phyloP scores from a whole-genome alignment of 768 basidiomycete genomes.

The Trametes villosa region DNA sequence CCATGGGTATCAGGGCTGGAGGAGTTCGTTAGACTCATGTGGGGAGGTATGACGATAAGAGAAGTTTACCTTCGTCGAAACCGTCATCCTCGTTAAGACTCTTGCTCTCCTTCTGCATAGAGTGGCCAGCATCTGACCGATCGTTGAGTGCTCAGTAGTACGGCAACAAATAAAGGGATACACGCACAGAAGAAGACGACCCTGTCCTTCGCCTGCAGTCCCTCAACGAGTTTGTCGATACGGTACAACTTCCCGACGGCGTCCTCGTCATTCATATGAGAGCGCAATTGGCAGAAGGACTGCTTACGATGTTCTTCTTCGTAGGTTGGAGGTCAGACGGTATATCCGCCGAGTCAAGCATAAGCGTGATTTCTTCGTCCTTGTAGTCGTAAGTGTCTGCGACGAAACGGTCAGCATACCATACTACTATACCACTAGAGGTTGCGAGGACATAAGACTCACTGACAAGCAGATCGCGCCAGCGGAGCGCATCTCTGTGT shows the following conservation, averaged over 20 bases:
- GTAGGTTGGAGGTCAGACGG: not conserved
- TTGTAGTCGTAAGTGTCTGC: constrained; percentile 15
- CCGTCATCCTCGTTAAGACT: constrained; percentile 27
- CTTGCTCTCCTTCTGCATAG: constrained; percentile 19
- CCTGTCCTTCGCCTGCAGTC: not conserved
- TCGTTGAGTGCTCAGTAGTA: not conserved
- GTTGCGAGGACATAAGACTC: not conserved
- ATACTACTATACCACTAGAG: too few species aligned
- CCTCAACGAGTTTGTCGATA: constrained; percentile 6
- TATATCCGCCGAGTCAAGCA: constrained; percentile 14
- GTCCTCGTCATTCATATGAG: not conserved
- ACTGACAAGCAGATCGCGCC: constrained; percentile 17
- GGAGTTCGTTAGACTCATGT: not conserved
- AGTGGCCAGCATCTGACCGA: constrained; percentile 28
- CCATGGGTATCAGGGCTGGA: constrained; percentile 23
- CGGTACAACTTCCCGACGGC: not conserved
- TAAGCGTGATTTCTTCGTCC: constrained; percentile 17
- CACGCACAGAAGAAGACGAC: constrained; percentile 22
- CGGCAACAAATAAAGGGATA: too few species aligned
- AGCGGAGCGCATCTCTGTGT: constrained; percentile 18
- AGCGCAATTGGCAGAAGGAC: not conserved
- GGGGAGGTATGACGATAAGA: not conserved
- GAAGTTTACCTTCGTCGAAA: constrained; percentile 28
- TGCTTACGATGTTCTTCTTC: constrained; percentile 15
- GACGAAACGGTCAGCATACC: not conserved